Base-by-base conservation (phyloP, 345 rosid genomes). In the Euphorbia peplus region DNA sequence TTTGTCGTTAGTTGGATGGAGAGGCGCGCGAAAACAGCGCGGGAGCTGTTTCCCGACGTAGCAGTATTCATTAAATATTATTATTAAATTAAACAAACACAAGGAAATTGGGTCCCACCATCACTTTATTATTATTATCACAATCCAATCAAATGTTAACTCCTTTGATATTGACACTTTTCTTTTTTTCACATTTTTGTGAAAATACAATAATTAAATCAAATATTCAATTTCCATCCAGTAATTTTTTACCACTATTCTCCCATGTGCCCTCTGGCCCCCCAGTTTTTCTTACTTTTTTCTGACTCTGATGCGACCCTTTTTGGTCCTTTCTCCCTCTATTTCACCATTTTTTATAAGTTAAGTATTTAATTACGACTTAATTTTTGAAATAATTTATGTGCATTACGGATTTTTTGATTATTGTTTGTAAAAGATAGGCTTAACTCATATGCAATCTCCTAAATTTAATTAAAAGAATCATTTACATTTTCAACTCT, bases 1-100 rank as follows among this genome's bases (percentile, higher is more conserved):
- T 18, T 11, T 24, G 68, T 66, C 58, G 50, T 32, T 24, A 39
- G 48, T 50, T 12, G 22, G 50, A 60, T 69, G 61, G 51, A 69
- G 78, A 70, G 75, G 79, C 79, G 79, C 79, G 75, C 79, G 79
- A 52, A 54, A 76, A 76, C 79, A 76, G 75, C 79, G 79, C 75
- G 75, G 75, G 79, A 76, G 79, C 79, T 76, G 79, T 76, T 76
- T 76, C 75, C 79, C 75, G 73, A 74, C 56, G 73, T 69, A 46
- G 9, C 39, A 22, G 13, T 16, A 26, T 51, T 44, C 69, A 46
- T 8, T 16, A 55, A 32, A 5, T 0, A 29, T 24, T 24, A 59
- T 15, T 59, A 29, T 29, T 59, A 28, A 57, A 4, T 24, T 50
- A 50, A 50, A 18, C 16, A 42, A 4, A 8, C 2, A 64, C 3